Base-by-base conservation (phyloP, 2,329 filamentous ascomycete genomes). In the Neoscytalidium dimidiatum region DNA sequence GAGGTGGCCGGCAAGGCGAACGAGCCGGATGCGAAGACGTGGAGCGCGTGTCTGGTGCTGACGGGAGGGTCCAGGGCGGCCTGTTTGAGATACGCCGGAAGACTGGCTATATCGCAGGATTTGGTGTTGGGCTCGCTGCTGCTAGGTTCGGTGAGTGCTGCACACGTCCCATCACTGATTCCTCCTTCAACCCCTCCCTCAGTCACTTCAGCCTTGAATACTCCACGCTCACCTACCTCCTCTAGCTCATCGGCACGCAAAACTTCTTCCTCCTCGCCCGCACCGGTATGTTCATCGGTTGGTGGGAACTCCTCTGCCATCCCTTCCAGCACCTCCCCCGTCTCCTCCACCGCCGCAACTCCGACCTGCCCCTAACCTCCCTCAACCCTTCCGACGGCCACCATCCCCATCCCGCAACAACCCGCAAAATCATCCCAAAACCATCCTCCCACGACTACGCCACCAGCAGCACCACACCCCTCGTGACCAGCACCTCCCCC, bases 221-320 rank as follows among this genome's bases (percentile, higher is more conserved):
- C 33, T 7, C 31, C 38, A 11, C 28, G 21, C 51, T 49, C 4
- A 48, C 43, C 29, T 33, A 57, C 51, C 62, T 26, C 29, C 58
- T 74, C 70, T 46, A 81, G 73, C 62, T 80, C 69, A 66, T 74
- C 57, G 66, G 80, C 70, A 66, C 80, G 69, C 68, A 72, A 51
- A 62, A 77, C 69, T 67, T 78, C 73, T 31, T 78, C 71, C 57
- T 76, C 63, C 29, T 78, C 66, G 69, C 71, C 56, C 71, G 69
- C 26, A 17, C 17, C 13, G 68, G 70, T 43, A 74, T 75, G 69
- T 64, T 74, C 49, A 38, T 56, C n/a, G 71, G 70, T 51, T 75
- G 72, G 72, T 33, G 66, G 49, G 51, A 70, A 21, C 65, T 73
- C 52, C 66, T 74, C 67, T 21, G 19, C 7, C 35, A 46, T 43